Base-by-base conservation (phyloP, 495 filamentous ascomycete species). In the Usnea hakonensis region DNA sequence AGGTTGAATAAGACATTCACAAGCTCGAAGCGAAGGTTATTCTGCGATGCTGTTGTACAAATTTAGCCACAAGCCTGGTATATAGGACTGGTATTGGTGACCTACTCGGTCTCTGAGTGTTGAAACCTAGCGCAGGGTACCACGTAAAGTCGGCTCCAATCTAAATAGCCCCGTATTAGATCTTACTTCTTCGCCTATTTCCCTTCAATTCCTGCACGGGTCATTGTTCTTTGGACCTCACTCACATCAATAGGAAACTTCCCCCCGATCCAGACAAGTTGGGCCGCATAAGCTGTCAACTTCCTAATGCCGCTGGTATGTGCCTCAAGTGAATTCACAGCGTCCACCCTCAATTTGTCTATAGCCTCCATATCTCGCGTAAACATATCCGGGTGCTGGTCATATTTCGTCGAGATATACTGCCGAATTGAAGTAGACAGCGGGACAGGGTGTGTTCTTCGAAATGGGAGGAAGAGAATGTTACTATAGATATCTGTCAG, bases 381-480 rank as follows among this genome's bases (percentile, higher is more conserved):
- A 74, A 98, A 98, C 91, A 97, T 96, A 73, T 96, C 90, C 58
- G 95, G 94, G 73, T 96, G 94, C 72, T 98, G 94, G 75, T 97
- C 94, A 87, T 98, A 98, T 82, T 97, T 97, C 71, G 85, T 88
- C 44, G 90, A 96, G 65, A 98, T 98, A 77, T 98, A 97, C 70
- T 95, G 90, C 65, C 90, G 91, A 68, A 98, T 91, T 40, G 93
- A 87, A 66, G 79, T 75, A 40, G 90, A 87, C 41, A 97, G 80
- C 61, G 85, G 86, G 57, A 95, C 80, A 36, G 85, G 75, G 65
- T 87, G 83, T 46, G 91, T 91, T 66, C 85, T 88, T 64, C 94
- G 91, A 75, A 98, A 98, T 6, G 92, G 92, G 65, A 98, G 74
- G 75, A 83, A 78, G 55, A 81, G 70, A 64, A 83, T 81, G 64